Evolutionary conservation across 768 basidiomycete species (phyloP).

Genomic region (Paxillus rubicundulus): DNA sequence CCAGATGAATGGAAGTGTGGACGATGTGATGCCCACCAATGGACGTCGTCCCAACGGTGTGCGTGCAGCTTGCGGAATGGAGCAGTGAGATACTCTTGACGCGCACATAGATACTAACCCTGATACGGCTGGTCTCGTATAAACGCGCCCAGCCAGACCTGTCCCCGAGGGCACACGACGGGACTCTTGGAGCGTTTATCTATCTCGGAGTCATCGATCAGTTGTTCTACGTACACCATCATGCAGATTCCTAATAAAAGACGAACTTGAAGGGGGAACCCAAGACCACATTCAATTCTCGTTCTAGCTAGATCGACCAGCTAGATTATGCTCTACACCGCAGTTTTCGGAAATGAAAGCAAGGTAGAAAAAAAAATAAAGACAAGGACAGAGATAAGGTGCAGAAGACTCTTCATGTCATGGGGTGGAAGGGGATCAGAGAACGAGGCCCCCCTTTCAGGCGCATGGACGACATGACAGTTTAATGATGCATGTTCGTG

Average conservation of each 20-base stretch:
- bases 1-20: neutral
- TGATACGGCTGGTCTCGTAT: too few relatives aligned
- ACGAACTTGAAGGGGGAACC: too few relatives aligned
- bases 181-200: constrained; percentile 27
- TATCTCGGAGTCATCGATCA: constrained; percentile 10
- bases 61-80: too few relatives aligned
- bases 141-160: constrained; percentile 1
- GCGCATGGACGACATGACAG: constrained; percentile 12
- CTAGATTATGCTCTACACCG: constrained; percentile 4
- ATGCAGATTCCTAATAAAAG: too few relatives aligned
- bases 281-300: constrained; percentile 2
- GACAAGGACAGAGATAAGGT: constrained; percentile 9
- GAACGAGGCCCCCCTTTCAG: constrained; percentile 5
- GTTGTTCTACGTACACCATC: neutral
- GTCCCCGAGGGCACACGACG: too few relatives aligned
- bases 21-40: neutral
- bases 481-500: constrained; percentile 9
- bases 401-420: constrained; percentile 3
- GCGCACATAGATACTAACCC: too few relatives aligned
- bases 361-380: constrained; percentile 6
- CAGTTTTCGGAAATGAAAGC: constrained; percentile 24
- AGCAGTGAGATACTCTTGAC: too few relatives aligned
- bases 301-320: constrained; percentile 14
- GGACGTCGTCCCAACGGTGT: too few relatives aligned
- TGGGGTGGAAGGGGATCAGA: constrained; percentile 2